Evolutionary conservation across 495 filamentous ascomycete species (phyloP).

Genomic region (Trichoderma asperelloides): DNA sequence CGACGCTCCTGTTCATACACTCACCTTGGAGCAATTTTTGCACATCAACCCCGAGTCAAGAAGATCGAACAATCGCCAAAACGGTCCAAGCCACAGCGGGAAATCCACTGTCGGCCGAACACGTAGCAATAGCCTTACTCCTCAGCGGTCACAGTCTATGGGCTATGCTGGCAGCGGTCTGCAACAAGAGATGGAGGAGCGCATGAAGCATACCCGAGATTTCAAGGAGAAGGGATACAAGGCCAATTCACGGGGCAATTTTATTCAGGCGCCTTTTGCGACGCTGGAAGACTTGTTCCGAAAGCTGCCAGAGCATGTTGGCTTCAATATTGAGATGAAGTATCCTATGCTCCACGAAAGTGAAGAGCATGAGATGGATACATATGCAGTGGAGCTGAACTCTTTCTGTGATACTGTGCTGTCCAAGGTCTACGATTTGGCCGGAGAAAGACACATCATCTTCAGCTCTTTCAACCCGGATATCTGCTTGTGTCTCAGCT

Average conservation of each 20-base stretch:
- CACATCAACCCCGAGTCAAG: slow-evolving; percentile 58
- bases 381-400: slow-evolving; percentile 93
- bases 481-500: slow-evolving; percentile 82
- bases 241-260: slow-evolving; percentile 83
- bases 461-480: slow-evolving; percentile 97
- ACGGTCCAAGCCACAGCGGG: slow-evolving; percentile 14
- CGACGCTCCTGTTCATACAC: slow-evolving; percentile 89
- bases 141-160: slow-evolving; percentile 39
- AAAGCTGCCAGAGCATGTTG: slow-evolving; percentile 67
- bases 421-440: slow-evolving; percentile 65
- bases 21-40: slow-evolving; percentile 91
- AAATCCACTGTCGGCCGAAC: slow-evolving; percentile 20
- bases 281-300: slow-evolving; percentile 89
- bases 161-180: slow-evolving; percentile 22
- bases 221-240: slow-evolving; percentile 89
- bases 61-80: slow-evolving; percentile 7
- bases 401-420: slow-evolving; percentile 93
- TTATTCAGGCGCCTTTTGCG: slow-evolving; percentile 90
- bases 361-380: slow-evolving; percentile 95
- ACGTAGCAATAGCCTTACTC: slow-evolving; percentile 26
- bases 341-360: slow-evolving; percentile 96
- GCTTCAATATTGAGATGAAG: slow-evolving; percentile 99
- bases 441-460: slow-evolving; percentile 70
- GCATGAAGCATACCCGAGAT: slow-evolving; percentile 94
- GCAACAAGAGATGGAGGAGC: slow-evolving; percentile 58